Conservation (phyloP, 768 basidiomycete genomes). For the Gymnopilus dilepis region DNA sequence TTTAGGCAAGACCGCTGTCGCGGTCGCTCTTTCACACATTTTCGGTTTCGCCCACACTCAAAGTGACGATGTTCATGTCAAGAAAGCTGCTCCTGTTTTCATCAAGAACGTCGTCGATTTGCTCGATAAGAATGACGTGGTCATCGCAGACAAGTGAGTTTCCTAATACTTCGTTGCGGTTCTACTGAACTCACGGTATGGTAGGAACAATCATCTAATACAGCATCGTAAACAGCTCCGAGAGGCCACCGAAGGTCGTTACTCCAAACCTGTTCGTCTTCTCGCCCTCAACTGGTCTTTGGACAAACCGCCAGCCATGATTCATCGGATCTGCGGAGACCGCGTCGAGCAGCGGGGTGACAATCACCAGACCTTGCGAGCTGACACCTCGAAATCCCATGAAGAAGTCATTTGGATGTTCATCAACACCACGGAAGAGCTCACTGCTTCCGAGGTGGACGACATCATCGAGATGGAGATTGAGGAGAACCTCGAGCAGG, state of each 20-base stretch:
- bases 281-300: conserved; percentile 82
- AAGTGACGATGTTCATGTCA: conserved; percentile 84
- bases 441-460: conserved; percentile 66
- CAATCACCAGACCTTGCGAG: conserved; percentile 84
- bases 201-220: conserved; percentile 84
- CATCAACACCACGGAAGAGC: conserved; percentile 63
- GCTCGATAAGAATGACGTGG: conserved; percentile 70
- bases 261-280: conserved; percentile 60
- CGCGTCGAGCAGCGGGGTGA: conserved; percentile 78
- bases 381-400: conserved; percentile 54
- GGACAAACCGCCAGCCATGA: conserved; percentile 57
- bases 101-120: conserved; percentile 71
- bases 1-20: conserved; percentile 86
- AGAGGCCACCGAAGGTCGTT: conserved; percentile 41
- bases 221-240: conserved; percentile 81
- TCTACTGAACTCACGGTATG: not conserved
- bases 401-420: conserved; percentile 88
- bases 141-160: conserved; percentile 90
- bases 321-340: conserved; percentile 79
- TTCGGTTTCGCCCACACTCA: conserved; percentile 93
- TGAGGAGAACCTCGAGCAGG: conserved; percentile 49
- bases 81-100: conserved; percentile 75
- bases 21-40: conserved; percentile 77
- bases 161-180: not conserved
- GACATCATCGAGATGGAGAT: conserved; percentile 66